These are phyloP conservation scores for Tephrocybe sp. DNA, from an alignment of 768 basidiomycete genomes.

Conservation along the genomic window DNA sequence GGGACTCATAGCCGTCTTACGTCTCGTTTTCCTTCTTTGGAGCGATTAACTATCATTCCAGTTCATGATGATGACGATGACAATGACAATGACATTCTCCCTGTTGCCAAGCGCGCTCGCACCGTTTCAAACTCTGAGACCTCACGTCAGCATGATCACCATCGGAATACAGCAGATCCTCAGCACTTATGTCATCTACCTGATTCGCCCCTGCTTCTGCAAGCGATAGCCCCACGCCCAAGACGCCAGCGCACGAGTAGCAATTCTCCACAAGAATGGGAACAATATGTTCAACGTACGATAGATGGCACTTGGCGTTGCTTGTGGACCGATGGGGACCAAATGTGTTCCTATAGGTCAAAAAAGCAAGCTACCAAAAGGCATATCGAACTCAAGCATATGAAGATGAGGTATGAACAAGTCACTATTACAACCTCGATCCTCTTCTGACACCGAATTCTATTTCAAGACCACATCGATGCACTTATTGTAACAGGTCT, in stretches of 20 bases:
- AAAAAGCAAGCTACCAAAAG: conserved; percentile 23
- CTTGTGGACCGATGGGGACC: conserved; percentile 8
- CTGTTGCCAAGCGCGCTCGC: conserved; percentile 6
- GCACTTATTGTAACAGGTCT: conserved; percentile 13
- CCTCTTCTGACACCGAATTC: not conserved
- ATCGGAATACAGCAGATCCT: too few species aligned
- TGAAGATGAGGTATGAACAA: conserved; percentile 16
- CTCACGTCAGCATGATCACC: too few species aligned
- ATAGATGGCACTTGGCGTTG: conserved; percentile 12
- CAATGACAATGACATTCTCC: not conserved
- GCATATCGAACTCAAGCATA: conserved; percentile 22
- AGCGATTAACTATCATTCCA: not conserved
- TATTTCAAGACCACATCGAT: conserved; percentile 15
- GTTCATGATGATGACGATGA: not conserved
- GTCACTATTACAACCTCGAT: not conserved
- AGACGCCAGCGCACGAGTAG: not conserved
- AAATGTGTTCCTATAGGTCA: conserved; percentile 14
- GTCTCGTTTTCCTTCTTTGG: not conserved
- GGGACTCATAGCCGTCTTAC: not conserved
- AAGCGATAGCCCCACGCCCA: not conserved
- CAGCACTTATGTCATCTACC: too few species aligned
- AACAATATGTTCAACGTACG: conserved; percentile 7
- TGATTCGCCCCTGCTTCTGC: not conserved
- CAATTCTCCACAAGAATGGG: conserved; percentile 11
- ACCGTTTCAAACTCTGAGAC: not conserved